Evolutionary conservation across 1,139 yeast genomes (phyloP).

Genomic region (Eremothecium cymbalariae): DNA sequence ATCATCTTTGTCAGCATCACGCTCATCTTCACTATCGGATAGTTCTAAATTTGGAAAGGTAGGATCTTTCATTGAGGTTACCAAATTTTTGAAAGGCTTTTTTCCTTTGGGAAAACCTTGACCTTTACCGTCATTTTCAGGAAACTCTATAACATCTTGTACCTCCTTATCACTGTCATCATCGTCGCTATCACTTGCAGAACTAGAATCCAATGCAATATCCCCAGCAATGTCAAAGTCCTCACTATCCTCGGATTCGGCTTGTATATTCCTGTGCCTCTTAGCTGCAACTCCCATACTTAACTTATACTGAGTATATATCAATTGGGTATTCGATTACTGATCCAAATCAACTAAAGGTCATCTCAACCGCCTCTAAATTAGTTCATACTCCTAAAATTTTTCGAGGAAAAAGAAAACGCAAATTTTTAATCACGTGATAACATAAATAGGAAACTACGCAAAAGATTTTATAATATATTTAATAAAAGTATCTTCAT

Average conservation of each 20-base stretch:
- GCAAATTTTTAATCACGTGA: too few species aligned
- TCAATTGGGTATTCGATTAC: too few species aligned
- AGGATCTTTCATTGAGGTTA: constrained; percentile 14
- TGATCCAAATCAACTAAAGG: too few species aligned
- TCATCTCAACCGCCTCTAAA: too few species aligned
- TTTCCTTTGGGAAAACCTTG: too few species aligned
- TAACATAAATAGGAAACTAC: too few species aligned
- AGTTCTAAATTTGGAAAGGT: constrained; percentile 61
- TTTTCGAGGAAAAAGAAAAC: too few species aligned
- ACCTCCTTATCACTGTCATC: constrained; percentile 36
- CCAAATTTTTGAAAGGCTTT: too few species aligned
- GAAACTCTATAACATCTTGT: constrained; percentile 48
- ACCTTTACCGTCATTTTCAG: constrained; percentile 29
- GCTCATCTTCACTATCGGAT: constrained; percentile 49
- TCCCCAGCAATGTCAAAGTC: constrained; percentile 61
- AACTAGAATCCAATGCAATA: constrained; percentile 44
- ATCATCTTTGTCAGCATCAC: constrained; percentile 42
- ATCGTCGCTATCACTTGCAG: constrained; percentile 32
- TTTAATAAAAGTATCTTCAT: too few species aligned
- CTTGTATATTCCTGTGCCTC: constrained; percentile 13
- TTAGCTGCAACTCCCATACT: constrained; percentile 9
- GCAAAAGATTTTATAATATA: too few species aligned
- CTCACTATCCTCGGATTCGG: constrained; percentile 46
- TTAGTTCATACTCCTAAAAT: too few species aligned
- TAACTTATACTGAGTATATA: too few species aligned